Percentiles rank a stretch among this genome's conserved stretches.
Evolutionary conservation across 352 stramenopile species (phyloP).

Genomic region (Phytophthora uliginosa): DNA sequence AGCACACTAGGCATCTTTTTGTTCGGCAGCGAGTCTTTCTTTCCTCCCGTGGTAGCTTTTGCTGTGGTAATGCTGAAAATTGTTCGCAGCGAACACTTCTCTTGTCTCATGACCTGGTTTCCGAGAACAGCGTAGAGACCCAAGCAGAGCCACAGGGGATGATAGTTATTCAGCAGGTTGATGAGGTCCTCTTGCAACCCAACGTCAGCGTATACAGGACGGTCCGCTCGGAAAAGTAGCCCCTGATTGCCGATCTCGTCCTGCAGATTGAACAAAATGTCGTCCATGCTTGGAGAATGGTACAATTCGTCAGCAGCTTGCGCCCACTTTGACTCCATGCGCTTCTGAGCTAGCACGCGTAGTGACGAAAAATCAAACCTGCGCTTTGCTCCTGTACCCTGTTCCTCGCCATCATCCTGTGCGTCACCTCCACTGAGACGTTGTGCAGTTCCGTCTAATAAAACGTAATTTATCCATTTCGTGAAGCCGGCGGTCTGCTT

Average conservation of each 20-base stretch:
- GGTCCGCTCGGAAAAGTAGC: constrained; percentile 88
- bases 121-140: constrained; percentile 91
- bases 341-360: constrained; percentile 76
- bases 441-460: constrained; percentile 65
- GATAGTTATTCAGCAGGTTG: constrained; percentile 91
- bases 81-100: constrained; percentile 63
- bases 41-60: constrained; percentile 19
- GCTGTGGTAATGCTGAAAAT: constrained; percentile 53
- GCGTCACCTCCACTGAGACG: constrained; percentile 36
- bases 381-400: constrained; percentile 20
- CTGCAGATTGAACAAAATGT: constrained; percentile 71
- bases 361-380: constrained; percentile 76
- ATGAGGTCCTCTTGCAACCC: constrained; percentile 90
- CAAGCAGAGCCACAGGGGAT: constrained; percentile 93
- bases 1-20: constrained; percentile 66
- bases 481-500: constrained; percentile 87
- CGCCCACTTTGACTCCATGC: constrained; percentile 74
- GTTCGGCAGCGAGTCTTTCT: constrained; percentile 27
- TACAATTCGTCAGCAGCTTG: constrained; percentile 72
- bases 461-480: constrained; percentile 91
- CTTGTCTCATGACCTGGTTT: constrained; percentile 57
- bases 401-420: constrained; percentile 19
- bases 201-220: constrained; percentile 93
- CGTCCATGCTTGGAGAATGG: constrained; percentile 56
- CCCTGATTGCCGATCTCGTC: constrained; percentile 79